These are phyloP conservation scores for Nakazawaea wickerhamii DNA, from an alignment of 805 yeast genomes.

Conservation along the genomic window DNA sequence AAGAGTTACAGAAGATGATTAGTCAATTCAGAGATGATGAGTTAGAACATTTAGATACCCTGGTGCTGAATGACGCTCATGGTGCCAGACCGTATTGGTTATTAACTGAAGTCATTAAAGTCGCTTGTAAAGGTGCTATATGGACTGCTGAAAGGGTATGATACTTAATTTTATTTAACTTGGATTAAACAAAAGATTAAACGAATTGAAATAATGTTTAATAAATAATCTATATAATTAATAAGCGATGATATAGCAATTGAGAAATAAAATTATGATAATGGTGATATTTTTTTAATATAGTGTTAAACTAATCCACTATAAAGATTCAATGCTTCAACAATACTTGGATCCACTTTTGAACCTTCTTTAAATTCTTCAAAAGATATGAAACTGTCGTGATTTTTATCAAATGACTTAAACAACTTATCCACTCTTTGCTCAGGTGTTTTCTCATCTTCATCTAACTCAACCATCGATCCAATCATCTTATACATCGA, in stretches of 20 bases:
- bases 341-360: conserved; percentile 70
- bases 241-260: neutral
- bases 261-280: too few species aligned
- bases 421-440: conserved; percentile 80
- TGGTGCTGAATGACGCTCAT: conserved; percentile 86
- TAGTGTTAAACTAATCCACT: conserved; percentile 64
- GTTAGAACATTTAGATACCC: conserved; percentile 91
- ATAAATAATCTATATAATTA: too few species aligned
- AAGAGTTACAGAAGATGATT: conserved; percentile 53
- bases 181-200: neutral
- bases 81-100: conserved; percentile 89
- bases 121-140: conserved; percentile 81
- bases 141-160: conserved; percentile 83
- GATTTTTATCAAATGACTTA: conserved; percentile 62
- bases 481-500: conserved; percentile 96
- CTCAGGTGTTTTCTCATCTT: conserved; percentile 91
- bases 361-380: conserved; percentile 83
- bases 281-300: neutral
- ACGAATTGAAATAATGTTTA: neutral
- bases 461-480: conserved; percentile 81
- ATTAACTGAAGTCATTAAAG: conserved; percentile 81
- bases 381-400: conserved; percentile 62
- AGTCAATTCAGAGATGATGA: conserved; percentile 88
- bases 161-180: conserved; percentile 15
- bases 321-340: conserved; percentile 71